A percentile compares a stretch with the other conserved stretches of the same genome.
Evolutionary conservation across 345 rosid species (phyloP).

Genomic region (Adansonia digitata): DNA sequence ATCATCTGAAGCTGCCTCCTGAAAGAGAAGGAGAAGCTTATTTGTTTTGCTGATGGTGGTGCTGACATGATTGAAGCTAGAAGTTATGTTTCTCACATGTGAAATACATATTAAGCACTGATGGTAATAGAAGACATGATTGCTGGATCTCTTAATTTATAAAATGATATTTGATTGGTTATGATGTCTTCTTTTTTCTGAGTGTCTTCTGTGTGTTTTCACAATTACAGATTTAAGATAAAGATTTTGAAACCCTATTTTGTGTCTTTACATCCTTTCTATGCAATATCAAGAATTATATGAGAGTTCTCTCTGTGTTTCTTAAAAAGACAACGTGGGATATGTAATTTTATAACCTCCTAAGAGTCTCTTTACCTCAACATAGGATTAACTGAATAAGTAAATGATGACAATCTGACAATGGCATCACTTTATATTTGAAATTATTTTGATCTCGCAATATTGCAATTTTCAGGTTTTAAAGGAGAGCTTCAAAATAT

Average conservation of each 20-base stretch:
- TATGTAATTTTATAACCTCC: not conserved
- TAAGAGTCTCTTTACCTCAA: not conserved
- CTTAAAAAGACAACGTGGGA: not conserved
- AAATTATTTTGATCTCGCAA: constrained; percentile 8
- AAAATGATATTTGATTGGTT: not conserved
- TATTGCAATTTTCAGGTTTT: constrained; percentile 57
- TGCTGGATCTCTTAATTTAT: not conserved
- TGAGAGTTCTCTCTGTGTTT: not conserved
- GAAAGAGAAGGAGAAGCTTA: too few relatives aligned
- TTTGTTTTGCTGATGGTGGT: not conserved
- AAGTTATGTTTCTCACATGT: not conserved
- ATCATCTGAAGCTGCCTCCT: not conserved
- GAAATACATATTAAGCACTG: not conserved
- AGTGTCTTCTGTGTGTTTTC: not conserved
- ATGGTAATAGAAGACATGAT: not conserved
- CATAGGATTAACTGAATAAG: not conserved
- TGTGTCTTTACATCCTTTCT: not conserved
- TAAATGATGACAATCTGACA: constrained; percentile 1
- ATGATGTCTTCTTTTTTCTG: not conserved
- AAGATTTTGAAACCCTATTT: not conserved
- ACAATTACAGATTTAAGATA: not conserved
- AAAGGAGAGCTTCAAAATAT: constrained; percentile 97
- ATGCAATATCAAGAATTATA: not conserved
- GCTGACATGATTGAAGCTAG: not conserved
- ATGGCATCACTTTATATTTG: not conserved